Base-by-base conservation (phyloP, 495 filamentous ascomycete species). In the Hyphodiscus hymeniophilus region DNA sequence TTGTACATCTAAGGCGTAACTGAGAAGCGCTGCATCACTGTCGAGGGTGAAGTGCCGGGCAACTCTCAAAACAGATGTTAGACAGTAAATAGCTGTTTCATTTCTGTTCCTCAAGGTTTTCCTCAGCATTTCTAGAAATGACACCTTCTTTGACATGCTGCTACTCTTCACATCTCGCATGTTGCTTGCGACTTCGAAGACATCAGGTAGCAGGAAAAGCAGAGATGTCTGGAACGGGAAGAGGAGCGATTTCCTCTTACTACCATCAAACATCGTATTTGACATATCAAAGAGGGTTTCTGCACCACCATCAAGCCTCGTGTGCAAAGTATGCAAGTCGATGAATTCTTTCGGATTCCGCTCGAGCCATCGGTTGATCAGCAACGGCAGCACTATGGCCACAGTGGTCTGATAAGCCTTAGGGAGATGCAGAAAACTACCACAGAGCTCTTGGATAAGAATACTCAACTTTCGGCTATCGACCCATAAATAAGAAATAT, bases 201-300 rank as follows among this genome's bases (percentile, higher is more conserved):
- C 75, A 43, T 83, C 79, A 3, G 79, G 79, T 17, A 81, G 58
- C 6, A 83, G 69, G 38, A 83, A 68, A 7, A 82, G 59, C 10
- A 83, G 63, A 21, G 76, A 70, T 16, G 70, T 77, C 58, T 82
- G 79, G 28, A 83, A 67, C 16, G 79, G 79, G 53, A 71, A 79
- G 16, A 82, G 65, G n/a, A 75, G 61, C 4, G 66, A 66, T 31
- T 72, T 72, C 18, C 75, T 65, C 51, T 66, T 67, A 12, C 65
- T 68, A 35, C 69, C 71, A 48, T 83, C 78, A 22, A 68, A 60
- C 26, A 81, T 63, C 5, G 75, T 73, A 33, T 71, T 67, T 1
- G 78, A 70, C 70, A 81, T 80, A 45, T 83, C 79, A 39, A 82
- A 81, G 7, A 83, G 67, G 2, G 75, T 77, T 54, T 83, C 79